These are phyloP conservation scores for Fabrea salina DNA, from an alignment of 169 alveolate genomes.

Conservation along the genomic window DNA sequence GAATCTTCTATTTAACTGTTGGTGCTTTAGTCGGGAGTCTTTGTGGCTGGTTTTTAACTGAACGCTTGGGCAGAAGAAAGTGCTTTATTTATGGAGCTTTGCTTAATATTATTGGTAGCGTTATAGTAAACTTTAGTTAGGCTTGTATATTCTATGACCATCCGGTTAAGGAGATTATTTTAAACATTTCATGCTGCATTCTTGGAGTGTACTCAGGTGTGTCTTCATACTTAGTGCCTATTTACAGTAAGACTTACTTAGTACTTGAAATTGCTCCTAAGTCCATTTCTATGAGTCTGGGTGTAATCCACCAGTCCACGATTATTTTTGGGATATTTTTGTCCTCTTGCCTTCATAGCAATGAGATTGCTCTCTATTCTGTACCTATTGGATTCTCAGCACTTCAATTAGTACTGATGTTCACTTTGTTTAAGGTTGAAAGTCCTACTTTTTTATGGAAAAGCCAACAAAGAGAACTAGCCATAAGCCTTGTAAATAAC, in stretches of 20 bases:
- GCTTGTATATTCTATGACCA: no score
- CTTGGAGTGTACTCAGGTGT: no score
- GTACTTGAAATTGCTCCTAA: not conserved
- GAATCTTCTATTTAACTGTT: no score
- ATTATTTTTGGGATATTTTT: constrained; percentile 7
- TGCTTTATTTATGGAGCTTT: no score
- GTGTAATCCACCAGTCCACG: constrained; percentile 8
- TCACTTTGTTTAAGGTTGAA: not conserved
- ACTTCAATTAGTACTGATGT: not conserved
- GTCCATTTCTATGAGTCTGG: not conserved
- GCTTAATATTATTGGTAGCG: no score
- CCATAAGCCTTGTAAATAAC: not conserved
- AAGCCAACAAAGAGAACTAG: not conserved
- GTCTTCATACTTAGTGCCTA: no score
- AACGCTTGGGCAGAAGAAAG: no score
- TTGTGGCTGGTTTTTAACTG: no score
- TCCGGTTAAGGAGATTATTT: no score
- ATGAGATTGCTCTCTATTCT: not conserved
- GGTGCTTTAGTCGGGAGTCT: no score
- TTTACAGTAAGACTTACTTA: not conserved
- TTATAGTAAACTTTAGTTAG: no score
- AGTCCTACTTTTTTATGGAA: constrained; percentile 8
- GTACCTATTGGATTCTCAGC: not conserved
- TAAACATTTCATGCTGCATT: no score
- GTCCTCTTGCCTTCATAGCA: not conserved